These are phyloP conservation scores for Pichia nakasei DNA, from an alignment of 805 yeast genomes.

Conservation along the genomic window DNA sequence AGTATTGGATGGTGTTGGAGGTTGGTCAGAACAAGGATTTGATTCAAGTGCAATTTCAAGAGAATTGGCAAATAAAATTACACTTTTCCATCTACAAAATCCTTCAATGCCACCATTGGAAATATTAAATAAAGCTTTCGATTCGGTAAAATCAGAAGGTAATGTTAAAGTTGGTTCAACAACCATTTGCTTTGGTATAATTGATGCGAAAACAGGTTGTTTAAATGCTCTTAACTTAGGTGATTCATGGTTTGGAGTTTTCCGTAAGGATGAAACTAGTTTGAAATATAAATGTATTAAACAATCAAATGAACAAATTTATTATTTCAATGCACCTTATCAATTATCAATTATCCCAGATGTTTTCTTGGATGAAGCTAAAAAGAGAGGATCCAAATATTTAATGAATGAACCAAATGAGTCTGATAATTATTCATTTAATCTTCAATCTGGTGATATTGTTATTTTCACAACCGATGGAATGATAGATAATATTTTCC, in stretches of 20 bases:
- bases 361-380: constrained; percentile 44
- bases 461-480: constrained; percentile 91
- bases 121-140: constrained; percentile 50
- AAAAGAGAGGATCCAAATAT: constrained; percentile 47
- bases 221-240: constrained; percentile 76
- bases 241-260: constrained; percentile 90
- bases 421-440: constrained; percentile 60
- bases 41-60: constrained; percentile 84
- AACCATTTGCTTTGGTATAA: constrained; percentile 78
- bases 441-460: constrained; percentile 63
- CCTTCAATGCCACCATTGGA: constrained; percentile 31
- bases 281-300: constrained; percentile 37
- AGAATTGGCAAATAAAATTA: constrained; percentile 58
- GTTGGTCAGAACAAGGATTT: constrained; percentile 89
- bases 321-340: constrained; percentile 85
- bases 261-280: constrained; percentile 34
- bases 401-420: constrained; percentile 62
- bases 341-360: constrained; percentile 82
- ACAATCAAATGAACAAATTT: constrained; percentile 71
- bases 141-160: constrained; percentile 41
- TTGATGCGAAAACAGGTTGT: constrained; percentile 42
- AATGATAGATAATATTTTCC: constrained; percentile 73
- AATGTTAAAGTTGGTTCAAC: constrained; percentile 86
- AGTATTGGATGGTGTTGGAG: constrained; percentile 96
- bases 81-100: constrained; percentile 25